These are phyloP conservation scores for Umbelopsis sp. DNA, from an alignment of 371 early-diverging fungal species.

Conservation along the genomic window DNA sequence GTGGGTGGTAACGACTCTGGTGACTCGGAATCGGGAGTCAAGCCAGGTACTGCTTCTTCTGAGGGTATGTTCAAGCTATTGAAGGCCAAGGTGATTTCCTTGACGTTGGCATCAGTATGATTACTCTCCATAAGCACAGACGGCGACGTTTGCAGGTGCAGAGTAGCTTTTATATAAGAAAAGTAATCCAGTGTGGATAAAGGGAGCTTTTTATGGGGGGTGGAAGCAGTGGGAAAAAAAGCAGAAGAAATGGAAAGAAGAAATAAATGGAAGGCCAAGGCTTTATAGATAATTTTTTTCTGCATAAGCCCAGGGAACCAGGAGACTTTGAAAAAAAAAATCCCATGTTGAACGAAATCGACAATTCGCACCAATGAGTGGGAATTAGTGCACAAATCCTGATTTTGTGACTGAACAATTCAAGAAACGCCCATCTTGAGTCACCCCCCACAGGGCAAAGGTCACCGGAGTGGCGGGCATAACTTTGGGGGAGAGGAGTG, in stretches of 20 bases:
- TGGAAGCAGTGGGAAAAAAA: neutral
- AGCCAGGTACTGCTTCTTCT: neutral
- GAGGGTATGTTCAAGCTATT: neutral
- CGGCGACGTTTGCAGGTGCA: neutral
- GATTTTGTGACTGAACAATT: neutral
- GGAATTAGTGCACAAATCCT: neutral
- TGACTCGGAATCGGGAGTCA: neutral
- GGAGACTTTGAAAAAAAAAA: neutral
- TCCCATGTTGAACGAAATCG: neutral
- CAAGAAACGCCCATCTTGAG: neutral
- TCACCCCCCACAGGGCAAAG: neutral
- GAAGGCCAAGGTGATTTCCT: neutral
- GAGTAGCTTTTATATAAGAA: neutral
- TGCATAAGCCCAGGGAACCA: conserved; percentile 3
- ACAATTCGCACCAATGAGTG: neutral
- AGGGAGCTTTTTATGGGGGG: too few relatives aligned
- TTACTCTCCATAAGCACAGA: neutral
- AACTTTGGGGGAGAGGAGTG: neutral
- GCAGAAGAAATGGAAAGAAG: neutral
- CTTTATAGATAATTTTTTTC: neutral
- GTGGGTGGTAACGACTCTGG: neutral
- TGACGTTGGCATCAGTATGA: neutral
- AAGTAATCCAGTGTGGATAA: conserved; percentile 12
- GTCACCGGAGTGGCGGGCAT: conserved; percentile 15
- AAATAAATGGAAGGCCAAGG: neutral